Conservation (phyloP, 192 early-diverging fungal genomes). For the Mortierella alpina region DNA sequence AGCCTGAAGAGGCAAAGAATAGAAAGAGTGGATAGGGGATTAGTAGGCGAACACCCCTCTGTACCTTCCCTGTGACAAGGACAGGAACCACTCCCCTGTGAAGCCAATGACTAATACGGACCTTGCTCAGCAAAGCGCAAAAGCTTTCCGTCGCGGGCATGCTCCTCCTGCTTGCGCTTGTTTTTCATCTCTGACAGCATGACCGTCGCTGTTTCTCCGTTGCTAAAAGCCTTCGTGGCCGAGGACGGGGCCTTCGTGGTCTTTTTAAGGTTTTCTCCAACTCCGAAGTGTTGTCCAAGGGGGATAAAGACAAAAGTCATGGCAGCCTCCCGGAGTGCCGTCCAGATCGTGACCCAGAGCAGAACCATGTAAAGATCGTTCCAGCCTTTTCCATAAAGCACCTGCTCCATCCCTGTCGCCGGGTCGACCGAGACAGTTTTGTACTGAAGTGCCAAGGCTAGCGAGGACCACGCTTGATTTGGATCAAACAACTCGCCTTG, state of each 20-base stretch:
- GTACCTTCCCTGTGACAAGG: neutral
- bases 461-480: constrained; percentile 34
- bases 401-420: constrained; percentile 21
- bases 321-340: constrained; percentile 65
- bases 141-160: constrained; percentile 47
- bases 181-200: neutral
- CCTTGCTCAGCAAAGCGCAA: constrained; percentile 79
- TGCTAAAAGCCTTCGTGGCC: constrained; percentile 57
- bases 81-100: neutral
- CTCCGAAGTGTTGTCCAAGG: constrained; percentile 31
- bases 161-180: constrained; percentile 20
- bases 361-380: constrained; percentile 72
- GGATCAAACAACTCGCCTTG: constrained; percentile 11
- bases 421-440: constrained; percentile 2
- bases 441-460: constrained; percentile 44
- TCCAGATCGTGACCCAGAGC: constrained; percentile 74
- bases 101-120: neutral
- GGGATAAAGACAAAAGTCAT: constrained; percentile 66
- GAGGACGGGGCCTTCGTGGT: constrained; percentile 12
- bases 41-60: too few relatives aligned
- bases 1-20: constrained; percentile 29
- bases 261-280: constrained; percentile 22
- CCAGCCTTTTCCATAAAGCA: constrained; percentile 64
- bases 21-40: neutral
- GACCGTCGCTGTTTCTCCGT: neutral